Percentiles rank a stretch among this genome's conserved stretches.
Conservation (phyloP, 163 green algal genomes). For the Chloromonas sp. region DNA sequence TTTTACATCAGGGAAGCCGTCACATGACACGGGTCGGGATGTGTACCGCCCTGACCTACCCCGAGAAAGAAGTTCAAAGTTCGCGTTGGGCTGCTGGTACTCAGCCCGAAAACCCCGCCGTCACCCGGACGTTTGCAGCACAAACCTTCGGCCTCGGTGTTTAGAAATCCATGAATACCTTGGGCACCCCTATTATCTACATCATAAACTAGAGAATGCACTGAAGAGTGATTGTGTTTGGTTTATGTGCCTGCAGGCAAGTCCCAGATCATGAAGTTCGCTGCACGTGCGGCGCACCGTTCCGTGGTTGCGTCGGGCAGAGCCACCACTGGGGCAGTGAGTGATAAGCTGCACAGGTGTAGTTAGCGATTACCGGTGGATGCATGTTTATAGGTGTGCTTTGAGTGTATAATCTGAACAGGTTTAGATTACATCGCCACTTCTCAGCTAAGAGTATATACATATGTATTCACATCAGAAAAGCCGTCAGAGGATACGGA, state of each 20-base stretch:
- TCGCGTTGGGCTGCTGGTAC: constrained; percentile 57
- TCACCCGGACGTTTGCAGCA: too few relatives aligned
- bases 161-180: constrained; percentile 54
- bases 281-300: constrained; percentile 46
- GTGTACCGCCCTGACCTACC: too few relatives aligned
- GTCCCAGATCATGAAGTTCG: constrained; percentile 90
- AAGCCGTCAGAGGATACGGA: neutral
- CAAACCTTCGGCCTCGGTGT: too few relatives aligned
- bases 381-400: too few relatives aligned
- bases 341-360: neutral
- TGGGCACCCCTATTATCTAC: constrained; percentile 24
- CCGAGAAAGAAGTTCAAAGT: neutral
- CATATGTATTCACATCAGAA: too few relatives aligned
- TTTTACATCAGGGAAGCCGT: too few relatives aligned
- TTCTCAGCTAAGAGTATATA: too few relatives aligned
- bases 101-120: constrained; percentile 38
- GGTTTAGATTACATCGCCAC: too few relatives aligned
- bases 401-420: too few relatives aligned
- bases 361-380: neutral
- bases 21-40: too few relatives aligned
- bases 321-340: constrained; percentile 48
- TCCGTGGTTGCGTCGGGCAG: constrained; percentile 67
- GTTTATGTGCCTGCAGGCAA: constrained; percentile 60
- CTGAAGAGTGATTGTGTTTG: constrained; percentile 71
- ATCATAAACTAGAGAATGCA: too few relatives aligned